Evolutionary conservation across 148 eudicot species (phyloP).

Genomic region (Amaranthus cruentus): DNA sequence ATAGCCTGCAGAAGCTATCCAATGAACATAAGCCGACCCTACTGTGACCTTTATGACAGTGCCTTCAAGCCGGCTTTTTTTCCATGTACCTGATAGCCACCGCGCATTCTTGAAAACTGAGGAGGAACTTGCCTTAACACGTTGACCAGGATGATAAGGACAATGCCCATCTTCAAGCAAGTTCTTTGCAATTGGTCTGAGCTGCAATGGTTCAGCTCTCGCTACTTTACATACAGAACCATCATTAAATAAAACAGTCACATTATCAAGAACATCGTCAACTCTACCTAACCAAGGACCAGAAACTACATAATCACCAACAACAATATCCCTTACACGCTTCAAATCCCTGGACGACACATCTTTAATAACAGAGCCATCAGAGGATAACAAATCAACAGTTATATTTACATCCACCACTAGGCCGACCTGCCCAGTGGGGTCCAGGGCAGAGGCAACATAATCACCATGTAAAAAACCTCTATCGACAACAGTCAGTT

Average conservation of each 20-base stretch:
- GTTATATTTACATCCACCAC: constrained; percentile 68
- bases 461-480: constrained; percentile 87
- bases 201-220: constrained; percentile 84
- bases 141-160: constrained; percentile 94
- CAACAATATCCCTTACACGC: constrained; percentile 73
- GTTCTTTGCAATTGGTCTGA: constrained; percentile 64
- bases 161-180: constrained; percentile 79
- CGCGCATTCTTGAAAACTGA: constrained; percentile 76
- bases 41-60: constrained; percentile 80
- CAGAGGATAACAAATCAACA: constrained; percentile 64
- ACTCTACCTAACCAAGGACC: constrained; percentile 98
- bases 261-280: constrained; percentile 84
- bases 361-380: constrained; percentile 50
- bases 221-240: constrained; percentile 85
- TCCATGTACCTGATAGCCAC: constrained; percentile 88
- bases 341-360: constrained; percentile 62
- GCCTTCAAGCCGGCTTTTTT: constrained; percentile 70
- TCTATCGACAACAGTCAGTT: constrained; percentile 67
- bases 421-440: constrained; percentile 88
- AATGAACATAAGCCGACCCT: constrained; percentile 76
- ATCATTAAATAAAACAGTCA: constrained; percentile 77
- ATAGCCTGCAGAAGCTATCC: constrained; percentile 97
- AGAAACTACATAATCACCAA: constrained; percentile 79
- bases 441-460: constrained; percentile 77
- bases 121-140: constrained; percentile 78